A percentile compares a stretch with the other conserved stretches of the same genome.
Evolutionary conservation across 2,329 filamentous ascomycete species (phyloP).

Genomic region (Talaromyces sp.): DNA sequence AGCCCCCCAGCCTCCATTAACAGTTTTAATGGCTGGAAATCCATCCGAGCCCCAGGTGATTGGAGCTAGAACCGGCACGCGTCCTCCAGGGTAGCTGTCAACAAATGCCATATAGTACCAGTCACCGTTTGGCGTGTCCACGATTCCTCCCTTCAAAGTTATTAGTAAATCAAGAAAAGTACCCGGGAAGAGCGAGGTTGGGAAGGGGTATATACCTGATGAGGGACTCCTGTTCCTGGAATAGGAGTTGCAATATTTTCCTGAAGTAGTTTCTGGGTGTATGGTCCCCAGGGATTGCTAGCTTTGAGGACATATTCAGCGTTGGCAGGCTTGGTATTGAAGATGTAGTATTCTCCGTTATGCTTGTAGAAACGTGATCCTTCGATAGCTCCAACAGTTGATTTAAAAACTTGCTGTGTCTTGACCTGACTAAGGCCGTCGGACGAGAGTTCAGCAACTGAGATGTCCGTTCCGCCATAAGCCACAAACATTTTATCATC

Average conservation of each 20-base stretch:
- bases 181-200: no score
- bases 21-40: background rate
- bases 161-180: background rate
- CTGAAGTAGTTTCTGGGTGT: background rate
- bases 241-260: background rate
- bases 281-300: background rate
- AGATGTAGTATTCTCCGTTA: background rate
- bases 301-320: background rate
- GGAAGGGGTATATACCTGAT: background rate
- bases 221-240: background rate
- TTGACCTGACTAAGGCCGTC: background rate
- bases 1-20: background rate
- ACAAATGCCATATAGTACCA: slow-evolving; percentile 1
- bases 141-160: background rate
- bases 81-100: background rate
- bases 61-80: background rate
- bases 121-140: background rate
- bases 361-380: background rate
- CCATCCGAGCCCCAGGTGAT: slow-evolving; percentile 1
- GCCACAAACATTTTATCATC: background rate
- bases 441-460: background rate
- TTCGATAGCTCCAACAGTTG: background rate
- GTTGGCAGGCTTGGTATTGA: background rate
- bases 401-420: background rate
- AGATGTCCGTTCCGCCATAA: background rate